phyloP scores from a whole-genome alignment of 164 flowering plant species.

The Buxus sempervirens region DNA sequence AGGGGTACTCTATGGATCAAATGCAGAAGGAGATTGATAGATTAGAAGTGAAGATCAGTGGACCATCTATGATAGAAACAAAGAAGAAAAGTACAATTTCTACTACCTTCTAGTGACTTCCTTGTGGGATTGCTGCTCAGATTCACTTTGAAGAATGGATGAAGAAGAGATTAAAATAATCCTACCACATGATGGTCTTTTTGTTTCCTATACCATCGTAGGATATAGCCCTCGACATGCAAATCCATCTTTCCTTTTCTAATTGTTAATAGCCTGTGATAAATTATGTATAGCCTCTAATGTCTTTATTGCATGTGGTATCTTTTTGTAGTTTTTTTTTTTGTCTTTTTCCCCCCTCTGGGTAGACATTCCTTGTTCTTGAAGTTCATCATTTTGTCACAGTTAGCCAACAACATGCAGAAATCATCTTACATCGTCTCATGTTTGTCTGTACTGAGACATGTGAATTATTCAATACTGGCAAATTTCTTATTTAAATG shows the following conservation, averaged over 20 bases:
- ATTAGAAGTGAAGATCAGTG: conserved; percentile 23
- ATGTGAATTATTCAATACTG: no score
- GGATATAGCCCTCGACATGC: conserved; percentile 14
- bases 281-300: background rate
- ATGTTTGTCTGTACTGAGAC: no score
- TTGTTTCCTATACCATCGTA: conserved; percentile 20
- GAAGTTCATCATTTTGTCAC: no score
- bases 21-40: conserved; percentile 66
- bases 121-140: conserved; percentile 43
- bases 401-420: no score
- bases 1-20: conserved; percentile 58
- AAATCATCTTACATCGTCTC: no score
- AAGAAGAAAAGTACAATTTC: conserved; percentile 25
- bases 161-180: conserved; percentile 39
- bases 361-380: no score
- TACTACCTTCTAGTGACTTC: conserved; percentile 39
- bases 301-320: background rate
- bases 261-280: background rate
- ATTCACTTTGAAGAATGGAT: conserved; percentile 44
- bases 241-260: conserved; percentile 10
- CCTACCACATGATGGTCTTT: conserved; percentile 15
- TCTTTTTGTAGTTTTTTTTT: background rate
- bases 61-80: conserved; percentile 24
- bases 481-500: no score
- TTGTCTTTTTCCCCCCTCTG: no score